Evolutionary conservation across 1,284 basidiomycete genomes (phyloP).

Genomic region (Ceratobasidium sp.): DNA sequence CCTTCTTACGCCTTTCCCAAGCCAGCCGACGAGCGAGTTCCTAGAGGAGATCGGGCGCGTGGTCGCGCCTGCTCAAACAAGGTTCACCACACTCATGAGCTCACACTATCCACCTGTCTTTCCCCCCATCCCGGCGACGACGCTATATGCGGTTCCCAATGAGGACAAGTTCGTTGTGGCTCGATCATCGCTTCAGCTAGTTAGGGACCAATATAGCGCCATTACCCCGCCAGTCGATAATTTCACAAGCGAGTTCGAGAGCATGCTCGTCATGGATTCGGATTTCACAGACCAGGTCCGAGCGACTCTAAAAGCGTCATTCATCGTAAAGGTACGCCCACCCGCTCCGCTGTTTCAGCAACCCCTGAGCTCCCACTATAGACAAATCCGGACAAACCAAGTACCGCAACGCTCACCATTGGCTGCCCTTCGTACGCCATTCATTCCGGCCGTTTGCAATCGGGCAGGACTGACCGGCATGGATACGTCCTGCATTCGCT

Average conservation of each 20-base stretch:
- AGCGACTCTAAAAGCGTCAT: background rate
- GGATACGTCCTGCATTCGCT: slow-evolving; percentile 12
- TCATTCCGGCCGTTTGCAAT: background rate
- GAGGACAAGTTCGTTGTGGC: slow-evolving; percentile 23
- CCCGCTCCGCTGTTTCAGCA: background rate
- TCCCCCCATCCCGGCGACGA: slow-evolving; percentile 5
- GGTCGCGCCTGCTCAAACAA: slow-evolving; percentile 3
- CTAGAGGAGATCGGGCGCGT: slow-evolving; percentile 21
- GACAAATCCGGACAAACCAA: slow-evolving; percentile 16
- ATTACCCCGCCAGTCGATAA: background rate
- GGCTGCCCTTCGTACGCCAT: background rate
- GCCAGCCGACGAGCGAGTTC: slow-evolving; percentile 13
- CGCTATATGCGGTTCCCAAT: slow-evolving; percentile 4
- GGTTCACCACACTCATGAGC: background rate
- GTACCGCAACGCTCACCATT: slow-evolving; percentile 14
- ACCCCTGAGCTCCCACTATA: background rate
- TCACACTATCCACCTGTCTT: slow-evolving; percentile 20
- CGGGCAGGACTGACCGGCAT: slow-evolving; percentile 15
- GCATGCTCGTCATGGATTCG: background rate
- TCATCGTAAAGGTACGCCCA: slow-evolving; percentile 1
- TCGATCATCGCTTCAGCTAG: slow-evolving; percentile 3
- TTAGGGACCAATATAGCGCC: background rate
- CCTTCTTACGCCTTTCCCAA: slow-evolving; percentile 22
- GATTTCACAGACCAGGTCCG: background rate
- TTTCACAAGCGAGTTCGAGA: slow-evolving; percentile 8